phyloP scores from a whole-genome alignment of 2,329 filamentous ascomycete species.

The Tolypocladium guangdongense region DNA sequence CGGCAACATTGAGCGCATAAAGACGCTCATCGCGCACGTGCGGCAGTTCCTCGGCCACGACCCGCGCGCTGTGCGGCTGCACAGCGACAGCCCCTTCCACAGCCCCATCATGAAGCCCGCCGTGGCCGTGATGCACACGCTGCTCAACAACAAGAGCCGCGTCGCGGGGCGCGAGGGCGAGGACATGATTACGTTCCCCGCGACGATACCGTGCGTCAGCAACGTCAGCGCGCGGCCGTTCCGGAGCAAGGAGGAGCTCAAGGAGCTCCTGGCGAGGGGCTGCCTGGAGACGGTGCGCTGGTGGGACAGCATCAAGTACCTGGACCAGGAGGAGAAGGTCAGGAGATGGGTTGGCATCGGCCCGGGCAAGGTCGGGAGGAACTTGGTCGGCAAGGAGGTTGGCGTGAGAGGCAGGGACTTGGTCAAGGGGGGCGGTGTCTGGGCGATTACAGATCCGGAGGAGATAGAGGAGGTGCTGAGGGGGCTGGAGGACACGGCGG shows the following conservation, averaged over 20 bases:
- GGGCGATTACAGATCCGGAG: conserved; percentile 75
- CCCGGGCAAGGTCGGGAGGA: conserved; percentile 85
- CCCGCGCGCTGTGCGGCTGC: conserved; percentile 74
- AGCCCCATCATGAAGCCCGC: conserved; percentile 86
- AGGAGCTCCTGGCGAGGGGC: conserved; percentile 67
- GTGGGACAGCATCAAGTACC: conserved; percentile 87
- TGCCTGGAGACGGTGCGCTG: conserved; percentile 88
- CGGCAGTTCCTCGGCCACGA: conserved; percentile 87
- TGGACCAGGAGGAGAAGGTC: conserved; percentile 75
- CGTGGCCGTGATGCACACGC: conserved; percentile 57
- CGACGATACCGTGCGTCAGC: conserved; percentile 65
- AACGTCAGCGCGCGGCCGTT: conserved; percentile 81
- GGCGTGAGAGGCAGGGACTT: conserved; percentile 69
- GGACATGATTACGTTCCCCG: conserved; percentile 66
- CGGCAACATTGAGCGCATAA: conserved; percentile 74
- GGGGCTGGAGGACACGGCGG: conserved; percentile 54
- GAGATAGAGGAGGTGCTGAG: conserved; percentile 60
- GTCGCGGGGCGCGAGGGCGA: conserved; percentile 41
- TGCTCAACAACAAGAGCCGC: conserved; percentile 50
- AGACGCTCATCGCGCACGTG: conserved; percentile 70
- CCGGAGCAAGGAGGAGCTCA: conserved; percentile 58
- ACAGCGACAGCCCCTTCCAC: conserved; percentile 84
- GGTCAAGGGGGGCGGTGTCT: conserved; percentile 83
- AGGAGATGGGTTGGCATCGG: conserved; percentile 85
- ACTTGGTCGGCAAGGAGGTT: conserved; percentile 90